Evolutionary conservation across 139 green algal species (phyloP).

Genomic region (Chara braunii): DNA sequence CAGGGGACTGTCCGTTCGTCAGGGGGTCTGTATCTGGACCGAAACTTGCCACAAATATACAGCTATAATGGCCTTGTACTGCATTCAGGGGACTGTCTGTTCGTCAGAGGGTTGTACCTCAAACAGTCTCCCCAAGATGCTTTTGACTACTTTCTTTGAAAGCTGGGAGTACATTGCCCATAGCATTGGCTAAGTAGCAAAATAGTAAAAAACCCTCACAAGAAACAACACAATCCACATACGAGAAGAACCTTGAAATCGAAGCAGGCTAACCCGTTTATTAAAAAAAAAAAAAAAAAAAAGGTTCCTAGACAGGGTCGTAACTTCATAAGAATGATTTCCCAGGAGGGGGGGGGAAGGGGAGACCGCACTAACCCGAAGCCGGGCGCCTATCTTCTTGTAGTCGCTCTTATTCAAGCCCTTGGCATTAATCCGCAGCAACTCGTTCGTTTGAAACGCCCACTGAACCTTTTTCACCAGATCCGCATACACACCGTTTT

Average conservation of each 20-base stretch:
- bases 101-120: too few species aligned
- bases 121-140: too few species aligned
- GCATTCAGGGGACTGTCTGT: too few species aligned
- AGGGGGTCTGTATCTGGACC: too few species aligned
- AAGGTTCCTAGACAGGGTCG: background rate
- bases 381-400: constrained; percentile 37
- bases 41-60: too few species aligned
- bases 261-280: background rate
- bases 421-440: constrained; percentile 19
- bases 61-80: too few species aligned
- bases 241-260: background rate
- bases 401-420: constrained; percentile 34
- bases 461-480: constrained; percentile 15
- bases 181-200: background rate
- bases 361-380: constrained; percentile 6
- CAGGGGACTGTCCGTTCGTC: too few species aligned
- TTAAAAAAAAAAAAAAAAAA: constrained; percentile 9
- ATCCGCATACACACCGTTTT: constrained; percentile 26
- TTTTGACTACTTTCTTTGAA: too few species aligned
- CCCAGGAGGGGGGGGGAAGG: background rate
- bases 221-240: background rate
- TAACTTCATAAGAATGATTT: background rate
- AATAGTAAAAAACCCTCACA: background rate
- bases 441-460: constrained; percentile 3
- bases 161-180: too few species aligned